phyloP scores from a whole-genome alignment of 2,329 filamentous ascomycete genomes.

The Monilinia fructicola region DNA sequence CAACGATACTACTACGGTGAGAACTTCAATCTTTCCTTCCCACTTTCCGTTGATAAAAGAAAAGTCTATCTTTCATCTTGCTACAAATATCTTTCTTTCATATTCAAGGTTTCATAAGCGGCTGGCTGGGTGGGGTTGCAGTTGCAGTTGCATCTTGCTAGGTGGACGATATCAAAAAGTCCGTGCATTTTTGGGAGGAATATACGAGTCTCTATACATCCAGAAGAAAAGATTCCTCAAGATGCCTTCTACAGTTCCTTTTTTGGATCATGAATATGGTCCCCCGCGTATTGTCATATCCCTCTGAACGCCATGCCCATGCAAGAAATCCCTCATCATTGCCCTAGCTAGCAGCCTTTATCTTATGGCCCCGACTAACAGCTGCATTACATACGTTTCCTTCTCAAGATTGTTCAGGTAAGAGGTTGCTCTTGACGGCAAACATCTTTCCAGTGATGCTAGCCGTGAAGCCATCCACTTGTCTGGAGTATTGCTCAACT shows the following conservation, averaged over 20 bases:
- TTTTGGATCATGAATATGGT: constrained; percentile 25
- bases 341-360: constrained; percentile 11
- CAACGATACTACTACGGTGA: too few species aligned
- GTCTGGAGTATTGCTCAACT: constrained; percentile 96
- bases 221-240: constrained; percentile 3
- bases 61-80: too few species aligned
- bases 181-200: constrained; percentile 21
- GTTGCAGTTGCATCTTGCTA: not conserved
- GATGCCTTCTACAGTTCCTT: constrained; percentile 21
- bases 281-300: constrained; percentile 27
- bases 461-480: constrained; percentile 94
- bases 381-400: constrained; percentile 21
- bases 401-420: constrained; percentile 46
- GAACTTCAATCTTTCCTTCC: too few species aligned
- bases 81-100: too few species aligned
- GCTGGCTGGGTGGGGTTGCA: not conserved
- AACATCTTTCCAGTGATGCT: constrained; percentile 97
- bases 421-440: constrained; percentile 73
- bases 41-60: too few species aligned
- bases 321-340: constrained; percentile 28
- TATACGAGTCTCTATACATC: constrained; percentile 18
- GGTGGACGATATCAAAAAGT: constrained; percentile 15
- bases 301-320: constrained; percentile 36
- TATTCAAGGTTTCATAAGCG: too few species aligned
- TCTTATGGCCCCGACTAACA: not conserved